A percentile compares a stretch with the other conserved stretches of the same genome.
Conservation (phyloP, 306 rosid genomes). For the Fagus crenata region DNA sequence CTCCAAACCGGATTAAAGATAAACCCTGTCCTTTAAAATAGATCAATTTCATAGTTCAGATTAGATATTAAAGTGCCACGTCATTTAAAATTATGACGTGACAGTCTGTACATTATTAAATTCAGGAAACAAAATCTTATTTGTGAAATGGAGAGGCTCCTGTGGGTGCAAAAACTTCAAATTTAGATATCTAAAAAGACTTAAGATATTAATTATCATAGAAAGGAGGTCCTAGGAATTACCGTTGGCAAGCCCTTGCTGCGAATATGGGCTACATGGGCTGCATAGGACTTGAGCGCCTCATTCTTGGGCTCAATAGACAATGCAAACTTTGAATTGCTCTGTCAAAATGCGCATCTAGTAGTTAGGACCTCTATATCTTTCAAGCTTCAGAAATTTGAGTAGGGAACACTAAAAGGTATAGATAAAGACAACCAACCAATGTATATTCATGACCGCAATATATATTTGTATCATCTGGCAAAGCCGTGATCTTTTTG, state of each 20-base stretch:
- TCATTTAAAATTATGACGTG: too few species aligned
- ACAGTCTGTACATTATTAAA: too few species aligned
- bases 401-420: slow-evolving; percentile 18
- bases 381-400: slow-evolving; percentile 5
- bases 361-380: slow-evolving; percentile 28
- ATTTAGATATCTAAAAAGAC: background rate
- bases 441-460: slow-evolving; percentile 87
- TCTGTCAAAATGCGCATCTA: slow-evolving; percentile 49
- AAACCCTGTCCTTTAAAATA: too few species aligned
- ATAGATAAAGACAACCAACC: slow-evolving; percentile 49
- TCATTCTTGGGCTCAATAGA: slow-evolving; percentile 80
- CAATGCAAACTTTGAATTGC: slow-evolving; percentile 83
- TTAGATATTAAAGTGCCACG: too few species aligned
- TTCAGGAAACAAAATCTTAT: too few species aligned
- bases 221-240: slow-evolving; percentile 21
- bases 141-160: too few species aligned
- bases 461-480: slow-evolving; percentile 75
- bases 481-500: slow-evolving; percentile 63
- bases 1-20: too few species aligned
- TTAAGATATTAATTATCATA: background rate
- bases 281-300: slow-evolving; percentile 79
- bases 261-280: slow-evolving; percentile 64
- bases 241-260: slow-evolving; percentile 91
- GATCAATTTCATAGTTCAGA: too few species aligned
- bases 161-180: background rate